Percentiles rank a stretch among this genome's conserved stretches.
Conservation (phyloP, 2,329 filamentous ascomycete species). For the Pseudogymnoascus sp. region DNA sequence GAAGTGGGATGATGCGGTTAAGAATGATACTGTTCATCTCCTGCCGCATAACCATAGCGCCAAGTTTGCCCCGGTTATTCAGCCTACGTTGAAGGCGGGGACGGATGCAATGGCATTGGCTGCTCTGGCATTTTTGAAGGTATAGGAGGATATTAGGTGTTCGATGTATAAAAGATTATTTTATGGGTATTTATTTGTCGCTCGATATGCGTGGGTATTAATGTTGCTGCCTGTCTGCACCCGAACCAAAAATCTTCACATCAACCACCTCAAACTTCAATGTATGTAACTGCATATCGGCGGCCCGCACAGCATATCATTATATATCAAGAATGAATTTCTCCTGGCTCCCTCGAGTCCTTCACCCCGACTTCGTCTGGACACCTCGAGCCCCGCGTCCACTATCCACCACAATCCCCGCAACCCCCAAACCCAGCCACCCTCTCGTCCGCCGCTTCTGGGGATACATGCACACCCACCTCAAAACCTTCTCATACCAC, state of each 20-base stretch:
- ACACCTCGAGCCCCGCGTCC: conserved; percentile 14
- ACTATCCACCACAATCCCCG: conserved; percentile 20
- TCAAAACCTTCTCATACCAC: conserved; percentile 27
- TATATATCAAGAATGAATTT: background rate
- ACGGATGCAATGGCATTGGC: conserved; percentile 44
- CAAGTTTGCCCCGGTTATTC: conserved; percentile 50
- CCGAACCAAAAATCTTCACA: background rate
- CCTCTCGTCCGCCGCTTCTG: conserved; percentile 21
- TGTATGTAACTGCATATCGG: no score
- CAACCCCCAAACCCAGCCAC: conserved; percentile 19
- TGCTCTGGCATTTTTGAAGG: conserved; percentile 35
- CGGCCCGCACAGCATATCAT: background rate
- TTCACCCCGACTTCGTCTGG: conserved; percentile 18
- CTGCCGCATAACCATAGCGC: conserved; percentile 54
- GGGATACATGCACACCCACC: conserved; percentile 26
- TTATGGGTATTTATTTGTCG: background rate
- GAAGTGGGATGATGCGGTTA: conserved; percentile 42
- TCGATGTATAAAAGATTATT: background rate
- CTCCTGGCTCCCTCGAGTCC: conserved; percentile 10
- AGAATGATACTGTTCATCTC: conserved; percentile 25
- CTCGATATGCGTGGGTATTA: background rate
- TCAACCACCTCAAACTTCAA: background rate
- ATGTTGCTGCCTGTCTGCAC: background rate
- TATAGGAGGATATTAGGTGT: no score
- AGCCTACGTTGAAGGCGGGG: conserved; percentile 48